Percentiles rank a stretch among this genome's conserved stretches.
phyloP scores from a whole-genome alignment of 129 eudicot species.

The Flaveria linearis region DNA sequence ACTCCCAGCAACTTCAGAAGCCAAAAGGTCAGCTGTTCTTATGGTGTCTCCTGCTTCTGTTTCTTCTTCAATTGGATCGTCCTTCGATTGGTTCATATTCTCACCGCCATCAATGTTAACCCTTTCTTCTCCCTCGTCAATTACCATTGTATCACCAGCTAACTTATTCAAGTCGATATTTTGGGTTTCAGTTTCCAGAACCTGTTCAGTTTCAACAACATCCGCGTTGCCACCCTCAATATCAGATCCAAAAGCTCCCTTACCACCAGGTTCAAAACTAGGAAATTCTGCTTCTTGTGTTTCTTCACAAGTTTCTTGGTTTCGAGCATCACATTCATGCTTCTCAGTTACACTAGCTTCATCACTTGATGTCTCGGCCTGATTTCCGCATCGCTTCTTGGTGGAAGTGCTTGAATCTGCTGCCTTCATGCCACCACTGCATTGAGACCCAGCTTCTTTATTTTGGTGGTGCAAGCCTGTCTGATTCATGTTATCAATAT shows the following conservation, averaged over 20 bases:
- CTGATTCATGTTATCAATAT: conserved; percentile 32
- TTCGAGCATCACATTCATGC: conserved; percentile 67
- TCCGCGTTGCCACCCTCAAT: conserved; percentile 61
- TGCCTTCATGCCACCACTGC: conserved; percentile 42
- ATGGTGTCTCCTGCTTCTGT: conserved; percentile 62
- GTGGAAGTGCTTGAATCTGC: conserved; percentile 48
- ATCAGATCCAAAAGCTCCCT: conserved; percentile 80
- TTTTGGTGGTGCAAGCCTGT: conserved; percentile 33
- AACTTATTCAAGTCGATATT: conserved; percentile 46
- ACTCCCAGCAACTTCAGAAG: conserved; percentile 92
- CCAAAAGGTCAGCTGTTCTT: conserved; percentile 75
- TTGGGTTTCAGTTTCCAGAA: conserved; percentile 56
- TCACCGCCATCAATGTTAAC: conserved; percentile 42
- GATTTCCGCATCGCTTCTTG: conserved; percentile 36
- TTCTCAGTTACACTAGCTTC: conserved; percentile 81
- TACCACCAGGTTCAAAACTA: conserved; percentile 42
- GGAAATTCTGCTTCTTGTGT: conserved; percentile 87
- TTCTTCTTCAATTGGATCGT: conserved; percentile 49
- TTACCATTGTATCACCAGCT: conserved; percentile 60
- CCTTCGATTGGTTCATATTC: conserved; percentile 35
- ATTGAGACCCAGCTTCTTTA: conserved; percentile 46
- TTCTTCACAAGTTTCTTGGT: conserved; percentile 57
- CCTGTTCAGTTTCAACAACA: conserved; percentile 61
- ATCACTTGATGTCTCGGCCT: conserved; percentile 51
- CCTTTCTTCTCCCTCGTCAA: conserved; percentile 51